These are phyloP conservation scores for Xylaria longipes DNA, from an alignment of 495 filamentous ascomycete species.

Conservation along the genomic window DNA sequence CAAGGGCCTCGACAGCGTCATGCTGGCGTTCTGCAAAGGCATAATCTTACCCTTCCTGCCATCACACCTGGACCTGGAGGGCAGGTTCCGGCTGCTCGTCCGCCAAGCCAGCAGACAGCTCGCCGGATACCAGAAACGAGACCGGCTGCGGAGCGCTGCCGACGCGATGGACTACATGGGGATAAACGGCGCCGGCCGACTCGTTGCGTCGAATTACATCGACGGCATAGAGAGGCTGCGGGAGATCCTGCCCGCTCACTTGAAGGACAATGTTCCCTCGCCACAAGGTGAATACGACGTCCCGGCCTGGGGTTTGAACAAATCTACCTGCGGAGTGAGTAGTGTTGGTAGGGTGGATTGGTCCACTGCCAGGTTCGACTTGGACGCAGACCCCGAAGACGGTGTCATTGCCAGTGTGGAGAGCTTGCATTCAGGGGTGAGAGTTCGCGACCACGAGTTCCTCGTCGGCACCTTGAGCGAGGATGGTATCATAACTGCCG, in stretches of 20 bases:
- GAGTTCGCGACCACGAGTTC: slow-evolving; percentile 21
- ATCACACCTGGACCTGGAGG: slow-evolving; percentile 22
- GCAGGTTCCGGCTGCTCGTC: slow-evolving; percentile 20
- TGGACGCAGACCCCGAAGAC: slow-evolving; percentile 20
- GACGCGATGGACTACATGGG: slow-evolving; percentile 23
- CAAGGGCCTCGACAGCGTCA: slow-evolving; percentile 13
- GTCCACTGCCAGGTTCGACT: slow-evolving; percentile 10
- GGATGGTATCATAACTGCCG: slow-evolving; percentile 20
- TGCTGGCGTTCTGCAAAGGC: slow-evolving; percentile 21
- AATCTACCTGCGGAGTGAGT: slow-evolving; percentile 16
- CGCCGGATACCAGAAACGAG: slow-evolving; percentile 24
- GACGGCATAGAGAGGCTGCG: slow-evolving; percentile 26
- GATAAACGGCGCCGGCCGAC: slow-evolving; percentile 17
- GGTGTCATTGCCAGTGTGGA: slow-evolving; percentile 19
- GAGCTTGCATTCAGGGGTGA: not conserved
- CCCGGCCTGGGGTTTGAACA: not conserved
- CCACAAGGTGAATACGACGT: slow-evolving; percentile 16
- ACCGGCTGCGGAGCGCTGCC: not conserved
- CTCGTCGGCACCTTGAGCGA: slow-evolving; percentile 16
- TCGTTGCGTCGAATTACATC: slow-evolving; percentile 27
- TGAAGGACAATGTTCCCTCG: slow-evolving; percentile 9
- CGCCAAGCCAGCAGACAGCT: slow-evolving; percentile 24
- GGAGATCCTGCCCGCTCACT: slow-evolving; percentile 2
- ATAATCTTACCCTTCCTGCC: slow-evolving; percentile 22
- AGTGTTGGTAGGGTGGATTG: slow-evolving; percentile 19